Conservation (phyloP, 2,329 filamentous ascomycete species). For the Pezicula carpinea region DNA sequence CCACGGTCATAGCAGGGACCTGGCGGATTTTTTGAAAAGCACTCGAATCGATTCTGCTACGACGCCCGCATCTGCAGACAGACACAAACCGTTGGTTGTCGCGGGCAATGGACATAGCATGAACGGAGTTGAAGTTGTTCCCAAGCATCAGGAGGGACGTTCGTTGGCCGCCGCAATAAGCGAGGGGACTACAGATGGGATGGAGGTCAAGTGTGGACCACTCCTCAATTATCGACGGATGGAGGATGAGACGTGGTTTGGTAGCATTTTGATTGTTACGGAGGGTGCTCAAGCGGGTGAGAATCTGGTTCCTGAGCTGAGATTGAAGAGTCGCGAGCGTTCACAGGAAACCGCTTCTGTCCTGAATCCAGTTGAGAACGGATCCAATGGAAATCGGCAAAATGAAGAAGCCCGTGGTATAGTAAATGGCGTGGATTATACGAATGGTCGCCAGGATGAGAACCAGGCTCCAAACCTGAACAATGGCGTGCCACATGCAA, state of each 20-base stretch:
- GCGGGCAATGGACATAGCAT: conserved; percentile 13
- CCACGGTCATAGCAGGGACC: conserved; percentile 41
- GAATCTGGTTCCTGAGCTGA: conserved; percentile 54
- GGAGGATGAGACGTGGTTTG: conserved; percentile 68
- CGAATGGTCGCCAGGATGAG: conserved; percentile 20
- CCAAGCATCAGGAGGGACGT: conserved; percentile 1
- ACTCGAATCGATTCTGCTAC: conserved; percentile 37
- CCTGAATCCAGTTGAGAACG: conserved; percentile 28
- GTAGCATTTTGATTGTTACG: conserved; percentile 80
- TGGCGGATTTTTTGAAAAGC: conserved; percentile 52
- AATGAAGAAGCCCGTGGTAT: conserved; percentile 20
- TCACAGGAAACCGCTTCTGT: conserved; percentile 1
- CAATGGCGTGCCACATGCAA: conserved; percentile 1
- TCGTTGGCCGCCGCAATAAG: conserved; percentile 1
- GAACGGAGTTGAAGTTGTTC: not conserved
- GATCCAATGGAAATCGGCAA: conserved; percentile 1
- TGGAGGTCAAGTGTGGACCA: conserved; percentile 66
- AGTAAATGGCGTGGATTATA: conserved; percentile 25
- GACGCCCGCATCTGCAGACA: conserved; percentile 17
- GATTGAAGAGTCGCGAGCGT: conserved; percentile 36
- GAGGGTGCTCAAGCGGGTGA: conserved; percentile 61
- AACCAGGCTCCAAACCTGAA: not conserved
- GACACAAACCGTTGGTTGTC: conserved; percentile 44
- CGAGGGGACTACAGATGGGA: conserved; percentile 26
- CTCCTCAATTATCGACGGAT: conserved; percentile 75